A percentile compares a stretch with the other conserved stretches of the same genome.
phyloP scores from a whole-genome alignment of 1,284 basidiomycete species.

The Heterobasidion parviporum region DNA sequence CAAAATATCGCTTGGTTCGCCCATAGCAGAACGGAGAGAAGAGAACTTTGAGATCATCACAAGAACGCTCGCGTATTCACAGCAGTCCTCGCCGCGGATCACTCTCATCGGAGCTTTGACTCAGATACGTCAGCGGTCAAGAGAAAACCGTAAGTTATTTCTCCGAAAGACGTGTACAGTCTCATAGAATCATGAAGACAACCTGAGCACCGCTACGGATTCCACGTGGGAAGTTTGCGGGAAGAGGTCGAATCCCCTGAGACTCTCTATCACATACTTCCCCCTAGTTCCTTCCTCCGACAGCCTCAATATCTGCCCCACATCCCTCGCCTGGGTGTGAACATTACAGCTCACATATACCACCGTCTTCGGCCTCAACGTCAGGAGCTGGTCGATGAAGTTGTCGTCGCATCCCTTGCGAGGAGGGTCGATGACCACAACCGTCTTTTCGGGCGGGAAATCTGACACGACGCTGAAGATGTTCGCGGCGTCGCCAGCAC shows the following conservation, averaged over 20 bases:
- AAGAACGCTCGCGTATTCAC: no score
- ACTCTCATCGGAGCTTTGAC: no score
- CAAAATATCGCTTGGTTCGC: no score
- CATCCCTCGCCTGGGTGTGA: conserved; percentile 78
- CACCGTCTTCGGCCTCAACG: conserved; percentile 62
- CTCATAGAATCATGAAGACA: background rate
- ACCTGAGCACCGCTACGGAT: conserved; percentile 60
- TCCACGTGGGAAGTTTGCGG: conserved; percentile 89
- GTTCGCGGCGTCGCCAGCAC: conserved; percentile 61
- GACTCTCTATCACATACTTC: conserved; percentile 65
- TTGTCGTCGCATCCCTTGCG: conserved; percentile 83
- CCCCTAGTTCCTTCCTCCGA: conserved; percentile 28
- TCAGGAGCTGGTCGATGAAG: conserved; percentile 75
- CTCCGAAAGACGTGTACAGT: background rate
- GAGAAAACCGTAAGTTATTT: no score
- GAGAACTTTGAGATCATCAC: no score
- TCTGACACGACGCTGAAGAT: conserved; percentile 59
- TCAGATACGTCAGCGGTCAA: no score
- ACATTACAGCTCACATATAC: conserved; percentile 96
- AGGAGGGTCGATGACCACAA: conserved; percentile 80
- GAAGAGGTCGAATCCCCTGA: conserved; percentile 88
- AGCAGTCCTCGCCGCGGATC: no score
- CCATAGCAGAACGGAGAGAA: no score
- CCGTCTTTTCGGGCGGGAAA: conserved; percentile 66
- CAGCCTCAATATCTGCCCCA: conserved; percentile 60